These are phyloP conservation scores for Volutella citrinella DNA, from an alignment of 2,329 filamentous ascomycete species.

Conservation along the genomic window DNA sequence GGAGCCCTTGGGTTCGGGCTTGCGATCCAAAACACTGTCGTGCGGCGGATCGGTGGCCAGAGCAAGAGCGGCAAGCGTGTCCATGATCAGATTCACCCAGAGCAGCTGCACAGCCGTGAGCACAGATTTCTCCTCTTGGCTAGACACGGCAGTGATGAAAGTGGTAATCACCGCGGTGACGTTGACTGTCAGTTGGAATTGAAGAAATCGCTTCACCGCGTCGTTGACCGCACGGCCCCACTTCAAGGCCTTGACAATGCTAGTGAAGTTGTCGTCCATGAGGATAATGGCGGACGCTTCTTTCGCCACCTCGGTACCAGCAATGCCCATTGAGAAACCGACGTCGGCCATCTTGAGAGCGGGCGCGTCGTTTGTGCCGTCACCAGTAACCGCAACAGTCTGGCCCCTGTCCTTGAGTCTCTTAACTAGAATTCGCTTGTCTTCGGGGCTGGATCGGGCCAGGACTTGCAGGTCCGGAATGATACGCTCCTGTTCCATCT, in stretches of 20 bases:
- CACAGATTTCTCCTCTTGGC: slow-evolving; percentile 65
- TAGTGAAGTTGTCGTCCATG: slow-evolving; percentile 85
- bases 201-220: slow-evolving; percentile 72
- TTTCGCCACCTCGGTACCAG: slow-evolving; percentile 80
- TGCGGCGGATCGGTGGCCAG: slow-evolving; percentile 89
- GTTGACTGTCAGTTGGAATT: slow-evolving; percentile 84
- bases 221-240: slow-evolving; percentile 80
- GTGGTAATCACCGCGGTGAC: slow-evolving; percentile 85
- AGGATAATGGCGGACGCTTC: slow-evolving; percentile 82
- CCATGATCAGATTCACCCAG: slow-evolving; percentile 98
- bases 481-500: slow-evolving; percentile 61
- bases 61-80: slow-evolving; percentile 86
- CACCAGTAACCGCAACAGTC: slow-evolving; percentile 78
- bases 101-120: slow-evolving; percentile 87
- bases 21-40: slow-evolving; percentile 74
- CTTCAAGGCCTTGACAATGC: slow-evolving; percentile 79
- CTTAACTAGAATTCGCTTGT: slow-evolving; percentile 71
- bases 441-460: slow-evolving; percentile 71
- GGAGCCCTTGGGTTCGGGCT: slow-evolving; percentile 57
- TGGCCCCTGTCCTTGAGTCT: slow-evolving; percentile 70
- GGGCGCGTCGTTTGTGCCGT: slow-evolving; percentile 81
- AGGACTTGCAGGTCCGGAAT: slow-evolving; percentile 70
- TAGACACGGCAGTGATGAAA: slow-evolving; percentile 82
- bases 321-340: slow-evolving; percentile 82
- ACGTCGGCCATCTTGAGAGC: slow-evolving; percentile 79